phyloP scores from a whole-genome alignment of 768 basidiomycete species.

The Tricholoma saponaceum region DNA sequence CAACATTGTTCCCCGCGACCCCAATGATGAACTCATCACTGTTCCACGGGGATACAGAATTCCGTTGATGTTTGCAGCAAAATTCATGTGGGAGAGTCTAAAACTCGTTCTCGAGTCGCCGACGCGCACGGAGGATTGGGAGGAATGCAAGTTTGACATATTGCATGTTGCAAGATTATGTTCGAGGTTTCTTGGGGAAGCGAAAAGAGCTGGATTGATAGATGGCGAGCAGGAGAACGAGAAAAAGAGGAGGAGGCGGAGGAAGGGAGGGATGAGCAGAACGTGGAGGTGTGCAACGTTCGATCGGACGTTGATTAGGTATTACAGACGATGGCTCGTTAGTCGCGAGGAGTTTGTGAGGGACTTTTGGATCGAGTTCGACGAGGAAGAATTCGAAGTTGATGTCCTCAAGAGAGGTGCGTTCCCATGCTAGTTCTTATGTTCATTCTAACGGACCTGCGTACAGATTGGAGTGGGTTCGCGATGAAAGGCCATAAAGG shows the following conservation, averaged over 20 bases:
- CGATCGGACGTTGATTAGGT: constrained; percentile 38
- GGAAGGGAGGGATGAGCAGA: constrained; percentile 33
- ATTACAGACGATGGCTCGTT: constrained; percentile 40
- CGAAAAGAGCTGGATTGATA: constrained; percentile 23
- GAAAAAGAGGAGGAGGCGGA: constrained; percentile 37
- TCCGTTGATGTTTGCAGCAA: constrained; percentile 42
- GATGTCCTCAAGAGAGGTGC: constrained; percentile 36
- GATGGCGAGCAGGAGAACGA: constrained; percentile 23
- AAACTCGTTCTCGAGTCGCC: constrained; percentile 34
- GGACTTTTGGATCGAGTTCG: constrained; percentile 26
- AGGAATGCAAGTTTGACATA: constrained; percentile 37
- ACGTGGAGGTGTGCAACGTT: constrained; percentile 34
- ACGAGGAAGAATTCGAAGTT: constrained; percentile 34
- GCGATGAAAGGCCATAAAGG: constrained; percentile 38
- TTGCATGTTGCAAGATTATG: constrained; percentile 39
- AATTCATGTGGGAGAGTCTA: constrained; percentile 40
- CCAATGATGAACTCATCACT: constrained; percentile 11
- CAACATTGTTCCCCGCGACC: constrained; percentile 10
- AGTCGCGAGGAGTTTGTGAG: constrained; percentile 32
- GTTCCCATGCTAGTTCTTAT: constrained; percentile 9
- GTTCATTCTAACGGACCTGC: background rate
- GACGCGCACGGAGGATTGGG: constrained; percentile 35
- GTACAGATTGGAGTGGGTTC: constrained; percentile 34
- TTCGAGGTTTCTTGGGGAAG: constrained; percentile 28
- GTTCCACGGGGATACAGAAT: constrained; percentile 37